phyloP scores from a whole-genome alignment of 805 yeast genomes.

The Ogataea sp. region DNA sequence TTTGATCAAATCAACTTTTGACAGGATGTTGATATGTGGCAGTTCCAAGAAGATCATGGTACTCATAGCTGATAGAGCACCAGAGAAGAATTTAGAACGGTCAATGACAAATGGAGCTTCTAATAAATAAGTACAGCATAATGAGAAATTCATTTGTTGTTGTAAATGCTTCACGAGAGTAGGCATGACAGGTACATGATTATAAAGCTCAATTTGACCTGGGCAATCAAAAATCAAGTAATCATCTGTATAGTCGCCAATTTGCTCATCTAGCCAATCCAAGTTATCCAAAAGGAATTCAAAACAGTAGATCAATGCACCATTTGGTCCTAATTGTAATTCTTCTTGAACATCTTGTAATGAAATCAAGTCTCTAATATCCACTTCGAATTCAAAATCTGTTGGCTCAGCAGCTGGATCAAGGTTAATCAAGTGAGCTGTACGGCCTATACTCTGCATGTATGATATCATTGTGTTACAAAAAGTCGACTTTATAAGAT shows the following conservation, averaged over 20 bases:
- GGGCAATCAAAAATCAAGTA: slow-evolving; percentile 94
- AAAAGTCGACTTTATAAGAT: slow-evolving; percentile 52
- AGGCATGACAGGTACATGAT: slow-evolving; percentile 91
- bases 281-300: slow-evolving; percentile 82
- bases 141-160: slow-evolving; percentile 68
- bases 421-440: slow-evolving; percentile 89
- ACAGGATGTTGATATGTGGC: slow-evolving; percentile 87
- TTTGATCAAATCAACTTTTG: slow-evolving; percentile 80
- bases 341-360: slow-evolving; percentile 95
- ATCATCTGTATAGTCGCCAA: slow-evolving; percentile 93
- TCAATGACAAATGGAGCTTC: slow-evolving; percentile 95
- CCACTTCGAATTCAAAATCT: slow-evolving; percentile 86
- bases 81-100: slow-evolving; percentile 86
- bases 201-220: slow-evolving; percentile 91
- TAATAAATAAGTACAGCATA: slow-evolving; percentile 87
- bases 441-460: slow-evolving; percentile 83
- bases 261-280: slow-evolving; percentile 97
- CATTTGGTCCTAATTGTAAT: slow-evolving; percentile 88
- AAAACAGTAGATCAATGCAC: slow-evolving; percentile 88
- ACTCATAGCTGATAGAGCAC: slow-evolving; percentile 94
- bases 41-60: slow-evolving; percentile 94
- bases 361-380: slow-evolving; percentile 84
- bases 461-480: slow-evolving; percentile 82
- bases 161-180: slow-evolving; percentile 80
- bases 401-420: slow-evolving; percentile 97